Base-by-base conservation (phyloP, 2,329 filamentous ascomycete genomes). In the Pseudogymnoascus sp. region DNA sequence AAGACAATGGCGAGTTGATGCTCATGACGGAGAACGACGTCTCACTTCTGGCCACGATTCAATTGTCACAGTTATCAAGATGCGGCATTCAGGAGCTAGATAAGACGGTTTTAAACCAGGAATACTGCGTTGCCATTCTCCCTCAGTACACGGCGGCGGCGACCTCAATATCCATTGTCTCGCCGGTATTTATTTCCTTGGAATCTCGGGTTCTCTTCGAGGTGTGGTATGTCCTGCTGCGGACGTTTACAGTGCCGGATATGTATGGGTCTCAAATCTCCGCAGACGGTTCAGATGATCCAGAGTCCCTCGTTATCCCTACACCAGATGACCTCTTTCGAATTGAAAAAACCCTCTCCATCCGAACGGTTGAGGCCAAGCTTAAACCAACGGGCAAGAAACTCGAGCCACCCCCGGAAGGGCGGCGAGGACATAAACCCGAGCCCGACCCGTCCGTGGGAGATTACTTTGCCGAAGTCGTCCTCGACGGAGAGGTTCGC, bases 71-170 rank as follows among this genome's bases (percentile, higher is more conserved):
- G 67, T 78, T 99, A 6, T 94, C 91, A 15, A 83, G 94, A 59
- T 94, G 88, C 71, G 90, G 92, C 7, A 86, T 99, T 58, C 94
- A 99, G 71, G 84, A 92, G 66, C 78, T 99, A 58, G 90, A 97
- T 72, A 84, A 85, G 58, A 95, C 92, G 4, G 92, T 99, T 7
- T 74, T 99, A 39, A 90, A 95, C 64, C 89, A 94, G 71, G 90
- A 96, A 62, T 94, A 89, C 69, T 97, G 92, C 75, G 89, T 99
- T 64, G 92, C 90, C 58, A 92, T 99, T 52, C 96, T 96, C 69
- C 92, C 94, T 13, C 92, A 92, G 63, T 97, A 99, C 73, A 85
- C 90, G 0, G 80, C 88, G 8, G 84, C 83, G 18, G 82, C 89
- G 1, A 87, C 83, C 2, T 82, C 87, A 15, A 78, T 92, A 60